phyloP scores from a whole-genome alignment of 768 basidiomycete genomes.

The Kwoniella dejecticola region DNA sequence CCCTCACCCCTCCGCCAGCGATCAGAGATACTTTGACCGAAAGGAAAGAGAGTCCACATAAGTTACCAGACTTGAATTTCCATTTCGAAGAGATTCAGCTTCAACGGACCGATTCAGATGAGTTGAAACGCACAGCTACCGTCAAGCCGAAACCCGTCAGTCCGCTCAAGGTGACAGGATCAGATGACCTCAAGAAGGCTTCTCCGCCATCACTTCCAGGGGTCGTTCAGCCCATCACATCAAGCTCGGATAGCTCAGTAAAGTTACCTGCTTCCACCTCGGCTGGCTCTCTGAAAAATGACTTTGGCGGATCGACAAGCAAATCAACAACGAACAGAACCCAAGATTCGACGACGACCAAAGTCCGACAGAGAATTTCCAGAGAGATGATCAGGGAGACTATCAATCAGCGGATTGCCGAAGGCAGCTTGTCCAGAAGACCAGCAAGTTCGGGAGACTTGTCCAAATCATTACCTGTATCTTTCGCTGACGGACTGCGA shows the following conservation, averaged over 20 bases:
- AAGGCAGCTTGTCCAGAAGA: constrained; percentile 37
- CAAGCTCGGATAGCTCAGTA: not conserved
- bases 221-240: not conserved
- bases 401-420: constrained; percentile 48
- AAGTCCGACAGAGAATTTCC: constrained; percentile 52
- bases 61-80: constrained; percentile 49
- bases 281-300: constrained; percentile 6
- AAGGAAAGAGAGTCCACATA: constrained; percentile 44
- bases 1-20: constrained; percentile 44
- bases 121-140: constrained; percentile 5
- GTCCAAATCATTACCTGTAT: not conserved
- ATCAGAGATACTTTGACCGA: constrained; percentile 10
- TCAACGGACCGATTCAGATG: constrained; percentile 7
- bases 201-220: not conserved
- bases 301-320: constrained; percentile 13
- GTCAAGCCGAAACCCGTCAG: constrained; percentile 7
- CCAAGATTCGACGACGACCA: constrained; percentile 29
- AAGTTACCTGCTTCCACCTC: constrained; percentile 11
- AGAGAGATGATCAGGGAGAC: constrained; percentile 53
- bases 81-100: constrained; percentile 42
- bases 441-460: constrained; percentile 16
- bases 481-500: not conserved
- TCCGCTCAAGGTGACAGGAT: constrained; percentile 7
- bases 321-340: not conserved
- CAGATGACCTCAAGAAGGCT: constrained; percentile 5